Percentiles rank a stretch among this genome's conserved stretches.
phyloP scores from a whole-genome alignment of 129 eudicot genomes.

The Centaurea solstitialis region DNA sequence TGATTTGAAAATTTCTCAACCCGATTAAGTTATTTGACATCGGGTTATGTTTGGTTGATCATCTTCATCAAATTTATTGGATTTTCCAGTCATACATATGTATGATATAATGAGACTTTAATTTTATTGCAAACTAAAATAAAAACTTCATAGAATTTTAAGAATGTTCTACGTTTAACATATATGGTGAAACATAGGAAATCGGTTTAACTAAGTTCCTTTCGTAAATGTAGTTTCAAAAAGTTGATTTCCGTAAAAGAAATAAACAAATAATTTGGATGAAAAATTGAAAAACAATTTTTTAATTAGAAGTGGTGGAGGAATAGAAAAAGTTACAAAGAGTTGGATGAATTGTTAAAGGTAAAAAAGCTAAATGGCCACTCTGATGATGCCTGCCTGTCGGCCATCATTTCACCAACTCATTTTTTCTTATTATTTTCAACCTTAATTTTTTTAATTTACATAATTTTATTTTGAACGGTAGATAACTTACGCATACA shows the following conservation, averaged over 20 bases:
- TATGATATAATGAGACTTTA: too few species aligned
- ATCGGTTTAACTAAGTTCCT: neutral
- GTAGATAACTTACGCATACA: too few species aligned
- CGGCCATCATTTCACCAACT: conserved; percentile 46
- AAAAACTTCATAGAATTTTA: neutral
- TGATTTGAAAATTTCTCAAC: too few species aligned
- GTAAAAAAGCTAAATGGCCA: conserved; percentile 27
- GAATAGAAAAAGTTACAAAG: conserved; percentile 14
- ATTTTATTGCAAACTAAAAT: neutral
- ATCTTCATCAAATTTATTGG: too few species aligned
- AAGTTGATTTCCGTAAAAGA: neutral
- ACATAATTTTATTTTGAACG: too few species aligned
- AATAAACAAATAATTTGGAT: neutral
- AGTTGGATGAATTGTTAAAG: conserved; percentile 30
- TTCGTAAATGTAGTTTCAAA: neutral
- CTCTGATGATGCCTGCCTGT: conserved; percentile 37
- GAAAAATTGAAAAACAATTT: neutral
- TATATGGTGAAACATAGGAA: neutral
- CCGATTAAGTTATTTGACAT: too few species aligned
- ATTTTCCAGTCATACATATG: too few species aligned
- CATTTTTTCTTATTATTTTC: neutral
- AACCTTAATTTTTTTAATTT: neutral
- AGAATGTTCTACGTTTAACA: neutral
- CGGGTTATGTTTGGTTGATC: too few species aligned
- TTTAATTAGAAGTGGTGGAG: conserved; percentile 22